Base-by-base conservation (phyloP, 257 asterid genomes). In the Vinca minor region DNA sequence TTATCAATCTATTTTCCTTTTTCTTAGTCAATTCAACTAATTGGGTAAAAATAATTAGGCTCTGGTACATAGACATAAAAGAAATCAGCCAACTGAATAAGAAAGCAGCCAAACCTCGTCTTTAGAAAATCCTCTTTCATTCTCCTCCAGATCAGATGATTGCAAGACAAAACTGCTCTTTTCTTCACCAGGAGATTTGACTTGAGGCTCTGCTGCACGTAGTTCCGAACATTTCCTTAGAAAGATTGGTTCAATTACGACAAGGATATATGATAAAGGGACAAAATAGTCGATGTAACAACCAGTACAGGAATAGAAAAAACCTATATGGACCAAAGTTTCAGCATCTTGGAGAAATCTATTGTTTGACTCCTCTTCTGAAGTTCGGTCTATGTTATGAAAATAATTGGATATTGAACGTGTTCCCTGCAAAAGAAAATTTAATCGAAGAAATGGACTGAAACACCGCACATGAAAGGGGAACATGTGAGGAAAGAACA, bases 341-440 rank as follows among this genome's bases (percentile, higher is more conserved):
- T 63, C 68, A 70, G 36, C 82, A 69, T 74, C 79, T 72, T 72
- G 79, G 59, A 66, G 69, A 72, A 67, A 72, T 71, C 56, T 39
- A 41, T 74, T 78, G 58, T 72, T 77, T 72, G 72, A 71, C 69
- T 69, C 83, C 64, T 63, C 74, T 32, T 15, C 38, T 25, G 78
- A 62, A 45, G 71, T 56, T 69, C 77, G 79, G 64, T 70, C 74
- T 73, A 61, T 79, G 75, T 74, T 78, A 67, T 70, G 81, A 76
- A 89, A 92, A 73, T 92, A 92, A 72, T 83, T 84, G 75, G 68
- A 75, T 68, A 92, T 92, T 71, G 96, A 85, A 63, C 76, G 85
- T 62, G 95, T 89, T 57, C 98, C 98, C 98, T 92, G 93, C 62
- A 68, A 78, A 75, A 73, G 66, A 69, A 67, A 74, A 67, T 29